phyloP scores from a whole-genome alignment of 495 filamentous ascomycete genomes.

The Cenococcum geophilum region DNA sequence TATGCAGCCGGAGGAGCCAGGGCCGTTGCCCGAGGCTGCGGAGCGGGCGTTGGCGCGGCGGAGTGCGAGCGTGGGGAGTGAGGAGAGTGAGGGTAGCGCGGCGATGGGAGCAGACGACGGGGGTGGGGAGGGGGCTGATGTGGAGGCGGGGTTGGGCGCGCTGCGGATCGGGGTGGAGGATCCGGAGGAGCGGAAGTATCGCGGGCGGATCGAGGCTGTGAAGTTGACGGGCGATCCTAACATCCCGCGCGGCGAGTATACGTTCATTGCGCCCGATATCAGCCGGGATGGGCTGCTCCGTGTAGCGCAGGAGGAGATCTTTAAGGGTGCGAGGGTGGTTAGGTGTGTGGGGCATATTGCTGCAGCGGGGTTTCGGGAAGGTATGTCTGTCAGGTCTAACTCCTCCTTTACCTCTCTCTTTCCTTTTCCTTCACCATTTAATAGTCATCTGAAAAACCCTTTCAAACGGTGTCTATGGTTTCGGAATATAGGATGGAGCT shows the following conservation, averaged over 20 bases:
- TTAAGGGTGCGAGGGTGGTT: constrained; percentile 70
- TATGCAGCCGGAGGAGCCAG: constrained; percentile 55
- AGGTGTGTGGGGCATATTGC: constrained; percentile 72
- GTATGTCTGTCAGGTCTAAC: constrained; percentile 43
- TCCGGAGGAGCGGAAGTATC: constrained; percentile 39
- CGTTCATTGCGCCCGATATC: constrained; percentile 73
- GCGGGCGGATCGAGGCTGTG: constrained; percentile 66
- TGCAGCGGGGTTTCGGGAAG: constrained; percentile 56
- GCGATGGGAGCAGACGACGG: constrained; percentile 4
- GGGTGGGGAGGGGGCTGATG: not conserved
- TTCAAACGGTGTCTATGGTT: too few relatives aligned
- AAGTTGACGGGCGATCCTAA: constrained; percentile 90
- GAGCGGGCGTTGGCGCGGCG: constrained; percentile 6
- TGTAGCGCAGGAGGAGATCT: constrained; percentile 59
- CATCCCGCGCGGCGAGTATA: constrained; percentile 76
- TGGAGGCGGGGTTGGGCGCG: not conserved
- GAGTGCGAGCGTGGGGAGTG: constrained; percentile 14
- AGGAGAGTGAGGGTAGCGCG: constrained; percentile 18
- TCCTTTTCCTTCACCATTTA: not conserved
- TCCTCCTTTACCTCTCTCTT: not conserved
- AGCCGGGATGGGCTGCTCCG: constrained; percentile 54
- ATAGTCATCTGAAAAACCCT: too few relatives aligned
- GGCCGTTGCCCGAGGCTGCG: constrained; percentile 19
- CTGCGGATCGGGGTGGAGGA: too few relatives aligned
- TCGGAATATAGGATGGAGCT: too few relatives aligned